phyloP scores from a whole-genome alignment of 2,329 filamentous ascomycete genomes.

The Ascochyta rabiei region DNA sequence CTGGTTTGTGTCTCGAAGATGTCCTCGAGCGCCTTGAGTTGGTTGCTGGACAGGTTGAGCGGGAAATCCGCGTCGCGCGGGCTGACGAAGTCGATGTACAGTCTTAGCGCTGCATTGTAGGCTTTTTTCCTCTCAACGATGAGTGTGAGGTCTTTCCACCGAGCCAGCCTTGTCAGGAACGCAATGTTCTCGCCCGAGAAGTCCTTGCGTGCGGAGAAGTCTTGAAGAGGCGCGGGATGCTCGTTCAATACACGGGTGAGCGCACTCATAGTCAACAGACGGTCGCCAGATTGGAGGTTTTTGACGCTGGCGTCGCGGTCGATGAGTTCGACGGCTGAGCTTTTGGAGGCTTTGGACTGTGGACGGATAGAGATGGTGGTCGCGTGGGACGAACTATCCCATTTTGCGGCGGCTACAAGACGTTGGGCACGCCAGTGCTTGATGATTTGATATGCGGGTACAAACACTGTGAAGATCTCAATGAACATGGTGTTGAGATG shows the following conservation, averaged over 20 bases:
- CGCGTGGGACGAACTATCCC: slow-evolving; percentile 2
- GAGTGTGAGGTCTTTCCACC: slow-evolving; percentile 9
- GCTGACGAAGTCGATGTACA: slow-evolving; percentile 22
- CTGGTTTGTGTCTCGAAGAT: slow-evolving; percentile 15
- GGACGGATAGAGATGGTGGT: slow-evolving; percentile 1
- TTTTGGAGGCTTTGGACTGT: background rate
- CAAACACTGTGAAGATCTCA: slow-evolving; percentile 23
- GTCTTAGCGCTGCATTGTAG: slow-evolving; percentile 15
- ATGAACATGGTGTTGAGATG: slow-evolving; percentile 27
- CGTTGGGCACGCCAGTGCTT: slow-evolving; percentile 12
- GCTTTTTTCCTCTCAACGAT: background rate
- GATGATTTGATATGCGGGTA: slow-evolving; percentile 24
- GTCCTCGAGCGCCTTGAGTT: slow-evolving; percentile 14
- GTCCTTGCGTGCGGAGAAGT: slow-evolving; percentile 23
- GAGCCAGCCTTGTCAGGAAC: slow-evolving; percentile 14
- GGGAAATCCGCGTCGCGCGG: slow-evolving; percentile 21
- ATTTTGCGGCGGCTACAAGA: background rate
- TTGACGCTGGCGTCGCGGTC: slow-evolving; percentile 6
- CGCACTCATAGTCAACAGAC: slow-evolving; percentile 16
- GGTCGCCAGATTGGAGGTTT: slow-evolving; percentile 3
- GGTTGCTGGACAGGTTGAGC: slow-evolving; percentile 16
- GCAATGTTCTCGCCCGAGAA: slow-evolving; percentile 27
- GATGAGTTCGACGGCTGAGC: slow-evolving; percentile 13
- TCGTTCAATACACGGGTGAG: slow-evolving; percentile 19
- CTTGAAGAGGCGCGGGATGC: slow-evolving; percentile 18